Base-by-base conservation (phyloP, 2,329 filamentous ascomycete species). In the Aspergillus sp. region DNA sequence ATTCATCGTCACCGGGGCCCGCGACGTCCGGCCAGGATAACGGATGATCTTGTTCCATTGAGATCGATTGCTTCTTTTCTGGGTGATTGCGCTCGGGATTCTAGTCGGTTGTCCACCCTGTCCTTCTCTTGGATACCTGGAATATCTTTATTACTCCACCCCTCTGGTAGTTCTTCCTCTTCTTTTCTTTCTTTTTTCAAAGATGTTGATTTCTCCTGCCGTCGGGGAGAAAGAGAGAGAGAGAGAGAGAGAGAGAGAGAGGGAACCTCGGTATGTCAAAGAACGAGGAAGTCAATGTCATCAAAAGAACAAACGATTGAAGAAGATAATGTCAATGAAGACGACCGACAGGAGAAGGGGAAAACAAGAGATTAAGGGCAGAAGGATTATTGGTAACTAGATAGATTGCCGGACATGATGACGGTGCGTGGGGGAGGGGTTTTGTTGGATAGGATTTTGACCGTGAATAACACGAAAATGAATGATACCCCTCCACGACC, bases 1-100 rank as follows among this genome's bases (percentile, higher is more conserved):
- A 82, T 56, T 82, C 80, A 62, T 82, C 80, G 29, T 80, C 77
- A 55, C 74, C 65, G 58, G 75, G 67, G 26, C 69, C 69, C 9
- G 73, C 63, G 55, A 79, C 74, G 62, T 80, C 73, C 46, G 73
- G 66, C 65, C 63, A 67, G 39, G 63, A 58, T 20, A 67, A 55
- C 22, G 63, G 64, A 11, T 70, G 61, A 54, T 75, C 72, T 66
- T 75, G 71, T 58, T 80, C 75, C 77, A 79, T 79, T 47, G 45
- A 4, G 45, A 42, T 22, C 9, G 22, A 47, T 11, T 47, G 6
- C 45, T 2, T 12, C 6, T 12, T 47, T 47, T 14, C 14, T 24
- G 45, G 7, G 20, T 1, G 32, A 36, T 36, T 29, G 32, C 11
- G 32, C 32, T 14, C 32, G 12, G 32, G 32, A 16, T 36, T 14